Conservation (phyloP, 495 filamentous ascomycete genomes). For the Cercophora newfieldiana region DNA sequence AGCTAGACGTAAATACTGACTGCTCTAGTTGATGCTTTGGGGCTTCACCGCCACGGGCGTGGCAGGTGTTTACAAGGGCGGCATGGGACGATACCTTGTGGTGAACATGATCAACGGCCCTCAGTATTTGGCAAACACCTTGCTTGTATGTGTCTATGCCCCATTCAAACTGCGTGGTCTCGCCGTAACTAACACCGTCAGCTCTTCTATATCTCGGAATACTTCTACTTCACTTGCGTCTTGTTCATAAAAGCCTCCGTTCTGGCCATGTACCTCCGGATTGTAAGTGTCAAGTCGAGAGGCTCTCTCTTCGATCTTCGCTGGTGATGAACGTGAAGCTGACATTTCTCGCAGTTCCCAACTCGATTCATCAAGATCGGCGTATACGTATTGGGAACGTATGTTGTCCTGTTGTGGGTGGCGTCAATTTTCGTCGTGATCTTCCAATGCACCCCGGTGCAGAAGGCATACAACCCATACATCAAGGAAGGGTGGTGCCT, state of each 20-base stretch:
- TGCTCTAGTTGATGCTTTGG: neutral
- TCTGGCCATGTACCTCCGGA: neutral
- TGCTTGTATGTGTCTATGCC: neutral
- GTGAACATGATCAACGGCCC: neutral
- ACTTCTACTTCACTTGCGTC: neutral
- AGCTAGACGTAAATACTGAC: neutral
- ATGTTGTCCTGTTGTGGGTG: neutral
- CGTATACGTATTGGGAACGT: neutral
- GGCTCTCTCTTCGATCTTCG: neutral
- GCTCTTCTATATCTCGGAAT: neutral
- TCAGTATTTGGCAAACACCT: neutral
- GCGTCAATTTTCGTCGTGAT: neutral
- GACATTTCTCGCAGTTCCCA: neutral
- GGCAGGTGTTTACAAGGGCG: neutral
- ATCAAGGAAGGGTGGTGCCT: neutral
- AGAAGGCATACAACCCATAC: neutral
- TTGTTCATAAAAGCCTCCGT: neutral
- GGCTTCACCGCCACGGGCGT: neutral
- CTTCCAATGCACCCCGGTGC: neutral
- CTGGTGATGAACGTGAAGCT: neutral
- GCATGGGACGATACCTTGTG: neutral
- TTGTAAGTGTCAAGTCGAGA: neutral
- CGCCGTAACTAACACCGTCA: neutral
- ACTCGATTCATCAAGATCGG: neutral
- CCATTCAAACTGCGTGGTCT: neutral